phyloP scores from a whole-genome alignment of 148 eudicot species.

The Chenopodium formosanum region DNA sequence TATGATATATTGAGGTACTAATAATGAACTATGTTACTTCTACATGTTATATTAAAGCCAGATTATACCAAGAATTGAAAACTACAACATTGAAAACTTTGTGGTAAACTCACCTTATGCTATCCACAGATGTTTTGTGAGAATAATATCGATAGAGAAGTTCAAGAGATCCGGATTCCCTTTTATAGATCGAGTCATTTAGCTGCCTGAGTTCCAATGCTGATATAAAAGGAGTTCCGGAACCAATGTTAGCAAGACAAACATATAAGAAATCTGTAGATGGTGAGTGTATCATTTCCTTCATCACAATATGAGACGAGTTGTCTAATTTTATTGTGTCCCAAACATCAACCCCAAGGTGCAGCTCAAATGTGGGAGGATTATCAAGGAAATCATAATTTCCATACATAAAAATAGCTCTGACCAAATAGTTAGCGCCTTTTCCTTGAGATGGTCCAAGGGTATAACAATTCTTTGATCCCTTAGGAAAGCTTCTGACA shows the following conservation, averaged over 20 bases:
- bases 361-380: slow-evolving; percentile 32
- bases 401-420: slow-evolving; percentile 43
- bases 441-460: slow-evolving; percentile 21
- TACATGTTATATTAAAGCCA: no score
- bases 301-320: neutral
- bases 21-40: no score
- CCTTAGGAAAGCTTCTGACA: slow-evolving; percentile 41
- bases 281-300: slow-evolving; percentile 35
- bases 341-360: slow-evolving; percentile 42
- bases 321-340: slow-evolving; percentile 7
- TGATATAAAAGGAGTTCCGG: slow-evolving; percentile 44
- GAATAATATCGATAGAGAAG: slow-evolving; percentile 18
- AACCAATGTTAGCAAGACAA: slow-evolving; percentile 34
- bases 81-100: no score
- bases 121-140: neutral
- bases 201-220: slow-evolving; percentile 36
- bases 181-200: slow-evolving; percentile 19
- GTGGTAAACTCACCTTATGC: no score
- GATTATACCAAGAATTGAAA: no score
- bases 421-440: slow-evolving; percentile 28
- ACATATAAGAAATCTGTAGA: slow-evolving; percentile 31
- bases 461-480: slow-evolving; percentile 42
- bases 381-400: slow-evolving; percentile 31
- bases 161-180: slow-evolving; percentile 23
- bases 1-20: no score